Evolutionary conservation across 2,329 filamentous ascomycete genomes (phyloP).

Genomic region (Colletotrichum musicola): DNA sequence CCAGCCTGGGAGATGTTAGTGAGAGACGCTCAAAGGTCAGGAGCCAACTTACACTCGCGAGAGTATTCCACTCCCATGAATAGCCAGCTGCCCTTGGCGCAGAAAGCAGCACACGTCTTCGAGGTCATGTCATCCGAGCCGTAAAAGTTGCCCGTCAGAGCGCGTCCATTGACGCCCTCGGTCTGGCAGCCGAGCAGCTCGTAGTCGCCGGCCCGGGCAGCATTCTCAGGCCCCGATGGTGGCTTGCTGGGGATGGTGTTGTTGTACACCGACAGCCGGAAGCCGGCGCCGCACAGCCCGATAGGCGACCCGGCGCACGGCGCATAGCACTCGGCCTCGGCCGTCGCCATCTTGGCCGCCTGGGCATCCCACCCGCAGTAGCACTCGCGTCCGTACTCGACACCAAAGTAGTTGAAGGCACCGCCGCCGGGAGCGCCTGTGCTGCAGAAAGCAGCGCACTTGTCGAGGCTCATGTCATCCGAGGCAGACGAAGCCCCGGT

Average conservation of each 20-base stretch:
- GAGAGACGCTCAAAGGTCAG: too few relatives aligned
- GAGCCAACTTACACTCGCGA: conserved; percentile 42
- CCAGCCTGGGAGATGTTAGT: conserved; percentile 30
- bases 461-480: conserved; percentile 42
- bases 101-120: conserved; percentile 44
- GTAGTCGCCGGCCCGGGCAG: conserved; percentile 38
- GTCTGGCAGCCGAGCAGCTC: conserved; percentile 43
- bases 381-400: conserved; percentile 43
- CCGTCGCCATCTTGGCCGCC: conserved; percentile 26
- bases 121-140: conserved; percentile 45
- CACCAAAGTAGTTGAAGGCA: conserved; percentile 44
- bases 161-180: conserved; percentile 40
- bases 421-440: conserved; percentile 35
- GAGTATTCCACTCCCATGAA: conserved; percentile 46
- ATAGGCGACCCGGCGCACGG: conserved; percentile 34
- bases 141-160: conserved; percentile 34
- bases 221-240: conserved; percentile 38
- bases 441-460: conserved; percentile 44
- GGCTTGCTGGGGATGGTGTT: conserved; percentile 38
- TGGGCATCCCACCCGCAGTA: conserved; percentile 42
- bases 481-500: conserved; percentile 31
- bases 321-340: conserved; percentile 41
- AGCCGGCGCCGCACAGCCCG: conserved; percentile 39
- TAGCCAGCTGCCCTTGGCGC: conserved; percentile 38
- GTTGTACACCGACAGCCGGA: conserved; percentile 42